Base-by-base conservation (phyloP, 1,284 basidiomycete species). In the Pseudozyma hubeiensis region DNA sequence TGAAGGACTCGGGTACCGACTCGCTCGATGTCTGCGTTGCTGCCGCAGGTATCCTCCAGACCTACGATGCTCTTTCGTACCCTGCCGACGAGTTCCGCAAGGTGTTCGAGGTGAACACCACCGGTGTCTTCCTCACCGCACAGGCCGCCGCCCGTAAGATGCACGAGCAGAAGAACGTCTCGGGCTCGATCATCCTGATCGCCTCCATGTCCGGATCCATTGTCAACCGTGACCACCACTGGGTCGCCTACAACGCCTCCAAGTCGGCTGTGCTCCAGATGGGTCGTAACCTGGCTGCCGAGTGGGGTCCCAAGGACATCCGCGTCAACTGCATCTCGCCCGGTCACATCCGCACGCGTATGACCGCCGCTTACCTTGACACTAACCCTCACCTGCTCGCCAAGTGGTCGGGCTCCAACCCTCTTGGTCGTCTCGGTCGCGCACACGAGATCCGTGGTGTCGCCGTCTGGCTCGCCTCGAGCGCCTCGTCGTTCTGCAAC, bases 201-300 rank as follows among this genome's bases (percentile, higher is more conserved):
- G 93, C 91, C 24, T 93, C 91, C 64, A 93, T 94, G 91, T 92
- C 91, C 47, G 93, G 92, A 16, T 90, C 90, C 54, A 90, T 94
- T 74, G 92, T 92, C 55, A 93, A 93, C 86, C 89, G 86, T 85
- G 92, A 77, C 85, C 72, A 82, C 78, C 60, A 89, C n/a, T 92
- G 90, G 90, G 88, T 90, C 47, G 89, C 91, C 17, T 92, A 92
- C 86, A 93, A 93, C 85, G 88, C 89, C 53, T 91, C 90, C 85
- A 93, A 93, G 85, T 89, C 91, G 2, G 92, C 90, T 3, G 90
- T 93, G 7, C 84, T 92, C 46, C 92, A 93, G 85, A 91, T 93
- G 90, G 90, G 87, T 19, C 88, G 91, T 68, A 93, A 91, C 85
- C 89, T 93, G 88, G 92, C 93, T 4, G 91, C 91, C 82, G 93